Percentiles rank a stretch among this genome's conserved stretches.
Evolutionary conservation across 768 basidiomycete species (phyloP).

Genomic region (Collybiopsis confluens): DNA sequence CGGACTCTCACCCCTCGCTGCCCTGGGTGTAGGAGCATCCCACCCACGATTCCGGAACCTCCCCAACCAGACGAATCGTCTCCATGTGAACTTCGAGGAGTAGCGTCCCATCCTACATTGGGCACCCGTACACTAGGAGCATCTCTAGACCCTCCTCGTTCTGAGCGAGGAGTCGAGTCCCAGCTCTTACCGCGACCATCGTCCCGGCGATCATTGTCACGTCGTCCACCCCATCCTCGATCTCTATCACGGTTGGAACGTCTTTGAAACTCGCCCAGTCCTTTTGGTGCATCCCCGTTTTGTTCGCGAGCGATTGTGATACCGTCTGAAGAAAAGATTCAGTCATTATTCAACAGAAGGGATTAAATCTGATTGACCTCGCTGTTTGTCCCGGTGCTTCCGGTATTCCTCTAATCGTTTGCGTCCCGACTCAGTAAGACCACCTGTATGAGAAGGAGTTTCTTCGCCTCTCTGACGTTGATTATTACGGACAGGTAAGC

Average conservation of each 20-base stretch:
- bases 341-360: background rate
- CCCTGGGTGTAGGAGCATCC: conserved; percentile 84
- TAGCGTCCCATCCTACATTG: conserved; percentile 93
- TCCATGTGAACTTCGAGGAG: conserved; percentile 57
- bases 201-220: conserved; percentile 26
- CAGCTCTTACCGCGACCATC: conserved; percentile 28
- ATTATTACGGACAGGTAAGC: conserved; percentile 59
- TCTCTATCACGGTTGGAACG: conserved; percentile 76
- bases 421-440: conserved; percentile 73
- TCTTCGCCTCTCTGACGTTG: conserved; percentile 77
- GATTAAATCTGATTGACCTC: conserved; percentile 40
- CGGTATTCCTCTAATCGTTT: conserved; percentile 75
- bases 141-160: conserved; percentile 49
- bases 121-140: conserved; percentile 86
- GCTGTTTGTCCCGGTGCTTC: conserved; percentile 61
- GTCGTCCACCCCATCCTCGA: conserved; percentile 42
- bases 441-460: conserved; percentile 91
- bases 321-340: conserved; percentile 51
- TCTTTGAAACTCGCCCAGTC: conserved; percentile 91
- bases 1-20: conserved; percentile 60
- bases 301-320: conserved; percentile 56
- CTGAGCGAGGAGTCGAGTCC: conserved; percentile 62
- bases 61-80: conserved; percentile 68
- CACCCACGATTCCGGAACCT: conserved; percentile 47
- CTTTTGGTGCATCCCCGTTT: conserved; percentile 57